Percentiles rank a stretch among this genome's conserved stretches.
Evolutionary conservation across 768 basidiomycete species (phyloP).

Genomic region (Fibroporia radiculosa): DNA sequence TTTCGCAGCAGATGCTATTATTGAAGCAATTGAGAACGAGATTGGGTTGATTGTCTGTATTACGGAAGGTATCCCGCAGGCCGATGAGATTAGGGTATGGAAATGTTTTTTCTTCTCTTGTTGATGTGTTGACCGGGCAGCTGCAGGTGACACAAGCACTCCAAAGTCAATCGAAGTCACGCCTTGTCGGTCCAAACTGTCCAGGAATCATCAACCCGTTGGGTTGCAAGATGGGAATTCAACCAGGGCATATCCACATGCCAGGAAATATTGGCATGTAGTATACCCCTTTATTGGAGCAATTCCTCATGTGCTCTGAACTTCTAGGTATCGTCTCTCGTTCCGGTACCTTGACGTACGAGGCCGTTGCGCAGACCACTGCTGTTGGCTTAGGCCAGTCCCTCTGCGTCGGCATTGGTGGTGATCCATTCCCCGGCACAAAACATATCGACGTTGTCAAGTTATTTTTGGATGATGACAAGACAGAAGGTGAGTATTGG

Average conservation of each 20-base stretch:
- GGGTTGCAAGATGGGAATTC: constrained; percentile 99
- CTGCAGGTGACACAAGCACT: constrained; percentile 85
- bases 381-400: constrained; percentile 94
- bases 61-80: constrained; percentile 97
- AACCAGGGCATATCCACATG: constrained; percentile 94
- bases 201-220: constrained; percentile 96
- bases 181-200: constrained; percentile 97
- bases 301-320: neutral
- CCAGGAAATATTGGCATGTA: constrained; percentile 88
- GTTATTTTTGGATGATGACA: constrained; percentile 90
- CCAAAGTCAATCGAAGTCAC: constrained; percentile 87
- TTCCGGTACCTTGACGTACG: constrained; percentile 94
- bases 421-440: constrained; percentile 94
- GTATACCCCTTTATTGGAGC: constrained; percentile 1
- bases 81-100: constrained; percentile 83
- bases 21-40: constrained; percentile 98
- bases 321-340: constrained; percentile 82
- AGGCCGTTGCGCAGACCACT: constrained; percentile 97
- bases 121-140: neutral
- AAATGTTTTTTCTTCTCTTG: neutral
- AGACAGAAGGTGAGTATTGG: constrained; percentile 82
- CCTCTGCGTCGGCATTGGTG: constrained; percentile 94
- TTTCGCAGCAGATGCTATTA: constrained; percentile 90
- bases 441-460: constrained; percentile 95
- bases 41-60: constrained; percentile 97